Evolutionary conservation across 352 stramenopile species (phyloP), one percentile per base, ranked within the genome.

Genomic region (Phytophthora sojae): DNA sequence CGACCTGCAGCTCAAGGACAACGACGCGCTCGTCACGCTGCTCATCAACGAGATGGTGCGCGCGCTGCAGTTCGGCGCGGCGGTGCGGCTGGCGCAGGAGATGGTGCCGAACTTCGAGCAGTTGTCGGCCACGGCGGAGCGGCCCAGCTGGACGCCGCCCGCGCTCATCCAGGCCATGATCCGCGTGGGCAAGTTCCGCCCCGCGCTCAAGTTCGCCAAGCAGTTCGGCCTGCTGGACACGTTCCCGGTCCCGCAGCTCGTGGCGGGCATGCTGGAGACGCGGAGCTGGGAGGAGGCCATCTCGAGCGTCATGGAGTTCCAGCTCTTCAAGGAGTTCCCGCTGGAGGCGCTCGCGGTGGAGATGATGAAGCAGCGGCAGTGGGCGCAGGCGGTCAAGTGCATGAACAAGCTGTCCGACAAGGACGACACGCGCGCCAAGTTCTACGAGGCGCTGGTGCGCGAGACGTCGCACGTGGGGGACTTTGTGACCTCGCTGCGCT

Each of bases 141-240:
- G 69, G 21, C 73, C 67, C 14, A 85, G 72, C 23, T 96, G 89
- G 89, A 95, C 89, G n/a, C 89, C 89, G 5, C 74, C 84, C 30
- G 88, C 88, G 9, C 73, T 96, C 3, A 80, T 96, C 9, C 88
- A 95, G 67, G 89, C 89, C n/a, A 95, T 96, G 88, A 82, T 95
- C 15, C 82, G 89, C 3, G 88, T 77, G 14, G 71, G 83, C 25
- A 88, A 92, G 64, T 96, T 85, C 63, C 83, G 82, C 44, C 80
- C 83, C 19, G 89, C 88, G 55, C 75, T 95, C 25, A 95, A 93
- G 66, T 96, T 87, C 50, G 75, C 84, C 45, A 92, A 93, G 62
- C 86, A 96, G 55, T 95, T 96, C 59, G 74, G 82, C n/a, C 62
- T 95, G 51, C 60, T 92, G 42, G 78, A 86, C n/a, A 73, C 80